Base-by-base conservation (phyloP, 306 rosid species). In the Styphnolobium japonicum region DNA sequence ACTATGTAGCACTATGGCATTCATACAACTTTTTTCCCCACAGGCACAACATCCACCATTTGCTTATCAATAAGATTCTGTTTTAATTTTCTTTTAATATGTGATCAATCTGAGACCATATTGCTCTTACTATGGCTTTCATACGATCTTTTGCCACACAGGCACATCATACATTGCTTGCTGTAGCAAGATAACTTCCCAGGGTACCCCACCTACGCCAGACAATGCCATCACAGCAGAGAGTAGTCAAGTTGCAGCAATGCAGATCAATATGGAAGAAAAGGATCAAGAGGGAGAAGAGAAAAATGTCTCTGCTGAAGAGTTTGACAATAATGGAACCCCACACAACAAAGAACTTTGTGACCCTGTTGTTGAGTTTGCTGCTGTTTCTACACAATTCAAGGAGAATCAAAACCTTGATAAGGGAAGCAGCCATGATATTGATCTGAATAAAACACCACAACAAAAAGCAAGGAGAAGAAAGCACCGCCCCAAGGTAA, bases 401-500 rank as follows among this genome's bases (percentile, higher is more conserved):
- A 82, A 81, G 71, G 88, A 84, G 82, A 82, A 65, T 61, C 76
- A 82, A 62, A 78, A 65, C 82, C 83, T 74, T 11, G 84, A 79
- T 18, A 66, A 73, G 22, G 90, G 70, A 65, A 84, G 77, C 71
- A 75, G 57, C 66, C 68, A 75, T 12, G 65, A 3, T 14, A 58
- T 53, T 14, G 86, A 84, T 70, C 75, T 80, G 60, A 83, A 80
- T 63, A 79, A 68, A 79, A 87, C 86, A 60, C 89, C 93, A 8
- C 87, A 77, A 65, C 83, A 45, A 66, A 92, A 87, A 86, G 80
- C 69, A 58, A 88, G 74, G 76, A 88, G 93, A 71, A 90, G 83
- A 83, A 92, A 86, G 82, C 93, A 92, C 86, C 85, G 97, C 73
- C 97, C 97, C 49, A 94, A 89, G 88, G 98, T 94, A 80, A 76